Base-by-base conservation (phyloP, 169 alveolate species). In the Prorocentrum cordatum region DNA sequence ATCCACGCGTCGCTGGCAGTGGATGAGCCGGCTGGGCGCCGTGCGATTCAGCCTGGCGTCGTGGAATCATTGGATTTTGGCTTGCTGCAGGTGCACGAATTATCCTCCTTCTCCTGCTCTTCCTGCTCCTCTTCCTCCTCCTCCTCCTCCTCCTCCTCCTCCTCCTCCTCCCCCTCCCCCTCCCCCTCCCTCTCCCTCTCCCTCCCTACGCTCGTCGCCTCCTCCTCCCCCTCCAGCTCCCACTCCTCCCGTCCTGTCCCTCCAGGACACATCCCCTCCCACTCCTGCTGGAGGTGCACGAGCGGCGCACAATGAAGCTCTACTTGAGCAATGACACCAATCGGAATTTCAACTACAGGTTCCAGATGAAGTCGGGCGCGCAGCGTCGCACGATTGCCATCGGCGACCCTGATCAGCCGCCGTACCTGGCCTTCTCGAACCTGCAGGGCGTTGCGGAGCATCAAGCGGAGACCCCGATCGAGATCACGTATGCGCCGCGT, bases 291-390 rank as follows among this genome's bases (percentile, higher is more conserved):
- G 80, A 80, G 39, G 90, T 80, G 26, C 90, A 80, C 80, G 90
- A 80, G 36, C 67, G 79, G 26, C 79, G 90, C 45, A 54, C 33
- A 38, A 32, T 80, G 54, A 68, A 39, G 29, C 54, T 80, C 29
- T 80, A 62, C 71, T 16, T 42, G 54, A 80, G 79, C 80, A 80
- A 80, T 68, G 90, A 61, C 90, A 80, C 80, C 90, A 80, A 80
- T 36, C 20, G 90, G 90, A 80, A 80, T 58, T 80, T 80, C 90
- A 80, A 80, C 90, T 80, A 62, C 73, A 77, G 90, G 58, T 39
- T 77, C 61, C 87, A 77, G 87, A 77, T 77, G 87, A 27, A 58
- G 47, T 72, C 59, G 59, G 87, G 87, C 3, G 87, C 87, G 42
- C 54, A 77, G 12, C 87, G 87, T 2, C n/a, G n/a, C n/a, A n/a